These are phyloP conservation scores for Aureobasidium sp. DNA, from an alignment of 2,329 filamentous ascomycete genomes.

Conservation along the genomic window DNA sequence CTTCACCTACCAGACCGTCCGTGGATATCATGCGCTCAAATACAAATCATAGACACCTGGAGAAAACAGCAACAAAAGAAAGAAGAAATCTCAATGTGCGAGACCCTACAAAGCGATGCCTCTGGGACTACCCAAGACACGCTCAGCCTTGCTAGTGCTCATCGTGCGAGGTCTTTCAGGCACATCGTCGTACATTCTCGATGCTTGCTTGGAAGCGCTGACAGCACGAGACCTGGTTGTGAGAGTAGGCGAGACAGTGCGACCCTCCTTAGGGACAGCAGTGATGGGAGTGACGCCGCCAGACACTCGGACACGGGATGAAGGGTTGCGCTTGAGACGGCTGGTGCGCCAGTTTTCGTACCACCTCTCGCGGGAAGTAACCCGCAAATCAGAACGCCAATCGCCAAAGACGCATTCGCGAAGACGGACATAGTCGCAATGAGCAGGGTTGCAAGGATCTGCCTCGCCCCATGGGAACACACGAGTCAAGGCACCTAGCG, in stretches of 20 bases:
- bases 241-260: conserved; percentile 8
- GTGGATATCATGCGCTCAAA: conserved; percentile 8
- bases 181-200: background rate
- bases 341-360: conserved; percentile 88
- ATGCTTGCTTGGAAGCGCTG: background rate
- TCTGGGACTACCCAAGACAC: conserved; percentile 9
- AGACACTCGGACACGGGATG: conserved; percentile 20
- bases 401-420: conserved; percentile 89
- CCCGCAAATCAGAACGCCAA: conserved; percentile 84
- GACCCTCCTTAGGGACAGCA: conserved; percentile 25
- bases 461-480: conserved; percentile 96
- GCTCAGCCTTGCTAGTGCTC: conserved; percentile 9
- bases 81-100: background rate
- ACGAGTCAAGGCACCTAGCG: conserved; percentile 59
- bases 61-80: background rate
- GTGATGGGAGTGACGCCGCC: conserved; percentile 29
- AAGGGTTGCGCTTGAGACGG: conserved; percentile 32
- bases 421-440: conserved; percentile 87
- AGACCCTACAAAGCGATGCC: background rate
- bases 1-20: background rate
- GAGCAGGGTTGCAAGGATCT: conserved; percentile 79
- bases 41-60: background rate
- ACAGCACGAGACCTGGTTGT: conserved; percentile 2
- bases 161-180: background rate
- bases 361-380: conserved; percentile 85